A percentile compares a stretch with the other conserved stretches of the same genome.
These are phyloP conservation scores for Solanum lignicaule DNA, from an alignment of 257 asterid genomes.

Conservation along the genomic window DNA sequence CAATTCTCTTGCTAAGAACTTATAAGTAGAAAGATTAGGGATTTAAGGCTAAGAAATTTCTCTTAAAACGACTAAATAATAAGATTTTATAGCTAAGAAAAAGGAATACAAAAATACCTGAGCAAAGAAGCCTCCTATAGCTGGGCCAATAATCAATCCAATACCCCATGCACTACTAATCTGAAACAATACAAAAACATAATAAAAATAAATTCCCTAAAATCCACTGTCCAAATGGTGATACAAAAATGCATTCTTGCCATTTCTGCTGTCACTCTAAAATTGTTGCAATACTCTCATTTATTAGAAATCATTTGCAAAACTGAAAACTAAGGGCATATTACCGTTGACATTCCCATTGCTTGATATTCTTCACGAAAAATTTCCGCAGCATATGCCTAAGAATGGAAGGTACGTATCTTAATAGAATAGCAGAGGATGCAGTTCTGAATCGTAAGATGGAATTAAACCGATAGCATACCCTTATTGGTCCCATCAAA, in stretches of 20 bases:
- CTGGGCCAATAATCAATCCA: slow-evolving; percentile 67
- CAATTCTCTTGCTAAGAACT: background rate
- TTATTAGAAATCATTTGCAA: background rate
- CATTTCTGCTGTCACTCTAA: background rate
- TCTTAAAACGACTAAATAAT: background rate
- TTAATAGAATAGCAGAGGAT: background rate
- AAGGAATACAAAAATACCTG: slow-evolving; percentile 31
- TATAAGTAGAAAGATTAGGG: background rate
- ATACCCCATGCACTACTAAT: slow-evolving; percentile 75
- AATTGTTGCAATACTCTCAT: background rate
- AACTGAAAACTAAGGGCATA: background rate
- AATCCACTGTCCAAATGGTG: background rate
- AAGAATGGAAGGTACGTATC: slow-evolving; percentile 1
- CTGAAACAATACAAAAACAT: slow-evolving; percentile 12
- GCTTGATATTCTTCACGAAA: slow-evolving; percentile 62
- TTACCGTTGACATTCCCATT: slow-evolving; percentile 56
- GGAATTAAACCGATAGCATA: slow-evolving; percentile 5
- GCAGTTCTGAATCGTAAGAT: background rate
- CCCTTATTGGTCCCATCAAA: slow-evolving; percentile 72
- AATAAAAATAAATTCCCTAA: background rate
- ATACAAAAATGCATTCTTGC: background rate
- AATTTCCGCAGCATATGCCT: slow-evolving; percentile 71
- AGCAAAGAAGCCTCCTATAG: slow-evolving; percentile 69
- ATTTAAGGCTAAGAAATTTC: background rate
- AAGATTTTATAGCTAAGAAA: background rate